These are phyloP conservation scores for Patellifolia procumbens DNA, from an alignment of 179 eudicot species.

Conservation along the genomic window DNA sequence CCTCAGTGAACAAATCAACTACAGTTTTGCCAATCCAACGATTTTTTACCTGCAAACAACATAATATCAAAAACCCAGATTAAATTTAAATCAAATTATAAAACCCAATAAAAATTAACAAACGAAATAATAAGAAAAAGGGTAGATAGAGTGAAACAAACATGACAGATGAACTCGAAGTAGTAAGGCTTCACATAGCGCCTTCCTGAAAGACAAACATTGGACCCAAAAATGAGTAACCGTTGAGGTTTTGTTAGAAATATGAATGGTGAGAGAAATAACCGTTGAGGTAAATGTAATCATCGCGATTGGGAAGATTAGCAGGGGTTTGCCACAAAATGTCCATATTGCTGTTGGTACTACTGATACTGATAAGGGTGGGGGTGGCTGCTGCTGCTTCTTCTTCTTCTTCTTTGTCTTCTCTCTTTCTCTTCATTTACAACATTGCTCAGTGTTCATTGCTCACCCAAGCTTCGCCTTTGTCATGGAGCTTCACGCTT, in stretches of 20 bases:
- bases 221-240: constrained; percentile 12
- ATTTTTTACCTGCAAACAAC: constrained; percentile 61
- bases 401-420: not conserved
- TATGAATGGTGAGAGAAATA: not conserved
- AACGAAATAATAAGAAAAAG: not conserved
- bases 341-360: not conserved
- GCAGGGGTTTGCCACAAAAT: constrained; percentile 97
- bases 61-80: not conserved
- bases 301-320: constrained; percentile 69
- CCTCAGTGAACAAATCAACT: constrained; percentile 82
- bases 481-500: not conserved
- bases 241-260: not conserved
- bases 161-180: constrained; percentile 94
- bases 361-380: constrained; percentile 1
- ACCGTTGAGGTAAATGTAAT: constrained; percentile 80
- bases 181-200: constrained; percentile 86
- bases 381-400: not conserved
- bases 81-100: constrained; percentile 11
- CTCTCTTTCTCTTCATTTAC: constrained; percentile 37
- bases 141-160: constrained; percentile 30
- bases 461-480: not conserved
- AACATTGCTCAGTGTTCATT: too few species aligned
- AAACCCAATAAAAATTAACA: not conserved
- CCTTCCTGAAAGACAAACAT: constrained; percentile 49
- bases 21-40: constrained; percentile 90